Evolutionary conservation across 495 filamentous ascomycete species (phyloP).

Genomic region (Recurvomyces mirabilis): DNA sequence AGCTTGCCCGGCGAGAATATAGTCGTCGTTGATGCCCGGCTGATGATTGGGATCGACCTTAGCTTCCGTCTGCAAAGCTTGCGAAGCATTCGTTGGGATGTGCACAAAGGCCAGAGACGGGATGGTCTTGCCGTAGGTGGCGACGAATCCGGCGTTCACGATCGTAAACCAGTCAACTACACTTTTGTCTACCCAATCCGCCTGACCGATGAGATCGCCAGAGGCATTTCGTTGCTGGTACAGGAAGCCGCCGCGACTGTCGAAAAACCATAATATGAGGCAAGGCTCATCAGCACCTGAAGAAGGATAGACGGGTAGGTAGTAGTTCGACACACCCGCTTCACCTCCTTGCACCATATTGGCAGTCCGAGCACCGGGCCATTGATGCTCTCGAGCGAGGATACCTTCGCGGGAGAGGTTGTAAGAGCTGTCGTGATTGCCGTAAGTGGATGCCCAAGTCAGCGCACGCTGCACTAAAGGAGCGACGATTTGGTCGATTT

Average conservation of each 20-base stretch:
- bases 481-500: constrained; percentile 51
- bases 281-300: constrained; percentile 30
- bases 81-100: constrained; percentile 53
- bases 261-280: constrained; percentile 69
- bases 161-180: constrained; percentile 52
- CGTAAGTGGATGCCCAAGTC: constrained; percentile 60
- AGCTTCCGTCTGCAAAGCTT: constrained; percentile 30
- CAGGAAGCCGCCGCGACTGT: constrained; percentile 50
- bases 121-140: constrained; percentile 35
- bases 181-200: constrained; percentile 34
- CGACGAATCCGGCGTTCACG: constrained; percentile 36
- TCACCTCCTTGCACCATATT: constrained; percentile 35
- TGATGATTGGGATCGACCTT: constrained; percentile 33
- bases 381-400: constrained; percentile 44
- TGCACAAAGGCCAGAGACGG: constrained; percentile 67
- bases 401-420: constrained; percentile 48
- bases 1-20: constrained; percentile 33
- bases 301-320: constrained; percentile 42
- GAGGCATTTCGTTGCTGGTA: constrained; percentile 35
- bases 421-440: constrained; percentile 58
- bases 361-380: constrained; percentile 42
- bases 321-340: constrained; percentile 61
- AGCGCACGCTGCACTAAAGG: constrained; percentile 42
- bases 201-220: constrained; percentile 28
- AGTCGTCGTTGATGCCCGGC: constrained; percentile 58